These are phyloP conservation scores for Xylaria sp. DNA, from an alignment of 2,329 filamentous ascomycete species.

Conservation along the genomic window DNA sequence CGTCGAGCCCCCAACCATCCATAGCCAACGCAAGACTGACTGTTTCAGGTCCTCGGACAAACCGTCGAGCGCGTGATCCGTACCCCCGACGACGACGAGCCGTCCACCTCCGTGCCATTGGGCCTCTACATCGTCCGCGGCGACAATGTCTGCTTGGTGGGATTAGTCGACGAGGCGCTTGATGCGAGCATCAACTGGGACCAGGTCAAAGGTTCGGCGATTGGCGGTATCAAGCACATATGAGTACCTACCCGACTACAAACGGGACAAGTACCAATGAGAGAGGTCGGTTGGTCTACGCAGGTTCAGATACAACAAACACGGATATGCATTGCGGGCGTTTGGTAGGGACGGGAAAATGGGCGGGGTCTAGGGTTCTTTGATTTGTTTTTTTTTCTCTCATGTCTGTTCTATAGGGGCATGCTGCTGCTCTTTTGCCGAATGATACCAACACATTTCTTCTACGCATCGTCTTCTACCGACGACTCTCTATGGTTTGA, in stretches of 20 bases:
- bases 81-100: slow-evolving; percentile 73
- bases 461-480: slow-evolving; percentile 19
- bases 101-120: slow-evolving; percentile 72
- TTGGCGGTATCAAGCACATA: slow-evolving; percentile 77
- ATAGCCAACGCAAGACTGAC: neutral
- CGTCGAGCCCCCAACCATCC: neutral
- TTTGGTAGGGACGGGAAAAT: slow-evolving; percentile 11
- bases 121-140: slow-evolving; percentile 89
- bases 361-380: too few species aligned
- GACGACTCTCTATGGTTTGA: neutral
- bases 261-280: neutral
- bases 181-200: slow-evolving; percentile 90
- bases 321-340: slow-evolving; percentile 30
- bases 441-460: slow-evolving; percentile 32
- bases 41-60: slow-evolving; percentile 64
- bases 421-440: slow-evolving; percentile 27
- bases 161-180: slow-evolving; percentile 81
- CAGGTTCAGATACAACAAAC: neutral
- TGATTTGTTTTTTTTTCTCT: neutral
- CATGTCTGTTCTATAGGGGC: slow-evolving; percentile 24
- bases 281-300: neutral
- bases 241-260: slow-evolving; percentile 30
- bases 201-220: slow-evolving; percentile 76
- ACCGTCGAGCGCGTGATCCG: slow-evolving; percentile 89
- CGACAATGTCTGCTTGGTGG: slow-evolving; percentile 88